Evolutionary conservation across 495 filamentous ascomycete genomes (phyloP).

Genomic region (Penicillium cataractarum): DNA sequence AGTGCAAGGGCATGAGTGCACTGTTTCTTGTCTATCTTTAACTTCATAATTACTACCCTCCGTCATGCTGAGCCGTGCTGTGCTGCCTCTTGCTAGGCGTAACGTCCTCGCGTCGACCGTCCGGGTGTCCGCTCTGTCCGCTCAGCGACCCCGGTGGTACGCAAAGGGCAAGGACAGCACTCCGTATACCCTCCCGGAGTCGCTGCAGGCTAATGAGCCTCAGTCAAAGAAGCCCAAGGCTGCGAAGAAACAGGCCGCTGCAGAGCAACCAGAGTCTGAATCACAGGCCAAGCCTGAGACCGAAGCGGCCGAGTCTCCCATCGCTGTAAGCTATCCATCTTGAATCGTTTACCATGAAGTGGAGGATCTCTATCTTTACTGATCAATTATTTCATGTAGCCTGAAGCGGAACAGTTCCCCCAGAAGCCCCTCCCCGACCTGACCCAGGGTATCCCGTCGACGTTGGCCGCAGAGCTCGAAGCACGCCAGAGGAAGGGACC

Average conservation of each 20-base stretch:
- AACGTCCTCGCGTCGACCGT: constrained; percentile 44
- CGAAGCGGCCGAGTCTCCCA: constrained; percentile 34
- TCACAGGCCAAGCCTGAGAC: constrained; percentile 44
- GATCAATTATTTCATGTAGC: constrained; percentile 29
- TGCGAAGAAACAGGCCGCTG: constrained; percentile 34
- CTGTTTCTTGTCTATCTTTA: constrained; percentile 20
- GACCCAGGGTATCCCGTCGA: constrained; percentile 89
- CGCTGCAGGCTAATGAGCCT: constrained; percentile 34
- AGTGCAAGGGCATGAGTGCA: constrained; percentile 34
- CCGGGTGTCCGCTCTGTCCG: constrained; percentile 38
- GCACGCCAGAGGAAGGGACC: constrained; percentile 52
- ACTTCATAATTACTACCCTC: constrained; percentile 3
- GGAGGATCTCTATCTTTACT: constrained; percentile 16
- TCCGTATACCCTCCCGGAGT: constrained; percentile 49
- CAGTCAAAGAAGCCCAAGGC: constrained; percentile 25
- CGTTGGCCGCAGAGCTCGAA: constrained; percentile 71
- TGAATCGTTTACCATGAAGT: neutral
- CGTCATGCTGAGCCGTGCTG: constrained; percentile 52
- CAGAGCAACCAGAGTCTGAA: constrained; percentile 50
- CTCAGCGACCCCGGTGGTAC: constrained; percentile 47
- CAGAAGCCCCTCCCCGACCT: constrained; percentile 76
- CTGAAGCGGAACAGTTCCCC: constrained; percentile 36
- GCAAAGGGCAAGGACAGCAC: constrained; percentile 52
- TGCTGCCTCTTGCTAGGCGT: constrained; percentile 50
- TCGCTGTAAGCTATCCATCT: constrained; percentile 28